Evolutionary conservation across 768 basidiomycete genomes (phyloP), one percentile per base, ranked within the genome.

Genomic region (Botryobasidium botryosum): DNA sequence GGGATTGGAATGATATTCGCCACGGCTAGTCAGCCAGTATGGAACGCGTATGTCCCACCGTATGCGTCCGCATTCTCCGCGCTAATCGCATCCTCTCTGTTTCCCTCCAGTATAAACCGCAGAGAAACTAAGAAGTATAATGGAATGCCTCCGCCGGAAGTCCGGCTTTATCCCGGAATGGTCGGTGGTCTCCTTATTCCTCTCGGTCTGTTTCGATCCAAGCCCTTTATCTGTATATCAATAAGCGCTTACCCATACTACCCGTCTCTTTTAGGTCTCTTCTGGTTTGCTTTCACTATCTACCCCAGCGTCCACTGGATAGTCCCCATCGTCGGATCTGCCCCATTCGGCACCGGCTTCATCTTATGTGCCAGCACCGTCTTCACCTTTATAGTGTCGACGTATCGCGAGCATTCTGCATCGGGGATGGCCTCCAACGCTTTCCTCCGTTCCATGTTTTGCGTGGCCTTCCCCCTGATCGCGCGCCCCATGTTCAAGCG

Each of bases 381-480:
- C 3, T 81, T 81, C 60, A 77, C 67, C 56, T 73, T 68, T 53
- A 62, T 72, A 40, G 71, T 72, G 17, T 63, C 65, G 17, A 66
- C 69, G 10, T 70, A 69, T 51, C 64, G 69, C 10, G 68, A 69
- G 2, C 61, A 69, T 29, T 69, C 72, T 0, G 68, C 72, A 2
- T 75, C 72, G 35, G 78, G 81, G 0, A 68, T 78, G 55, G 72
- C 80, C 0, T 70, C 75, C 60, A 88, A 88, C 55, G 59, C 61
- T 2, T 70, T 70, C 38, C 48, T 70, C 47, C 57, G 75, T 1
- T 64, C 59, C 10, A 52, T 59, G 0, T 72, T 75, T 47, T 71
- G 70, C 0, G 67, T 64, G 2, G 66, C 59, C 1, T 74, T 74
- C 53, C 72, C 74, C 2, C 55, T 74, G 21, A 73, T 71, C 43